Evolutionary conservation across 2,329 filamentous ascomycete genomes (phyloP).

Genomic region (Sarocladium oryzae): DNA sequence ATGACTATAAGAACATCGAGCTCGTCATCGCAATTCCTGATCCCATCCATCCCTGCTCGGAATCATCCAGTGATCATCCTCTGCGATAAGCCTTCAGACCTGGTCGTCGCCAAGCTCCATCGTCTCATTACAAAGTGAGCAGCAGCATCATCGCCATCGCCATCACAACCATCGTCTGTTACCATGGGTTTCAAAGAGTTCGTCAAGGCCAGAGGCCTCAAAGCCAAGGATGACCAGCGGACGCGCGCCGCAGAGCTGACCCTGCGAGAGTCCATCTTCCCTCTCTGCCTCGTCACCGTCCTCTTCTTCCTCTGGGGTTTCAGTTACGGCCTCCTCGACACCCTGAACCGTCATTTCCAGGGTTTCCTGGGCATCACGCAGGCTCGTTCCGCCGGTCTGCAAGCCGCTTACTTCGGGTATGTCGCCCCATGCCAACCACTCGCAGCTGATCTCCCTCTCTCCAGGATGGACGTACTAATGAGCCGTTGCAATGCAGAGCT

Average conservation of each 20-base stretch:
- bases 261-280: constrained; percentile 58
- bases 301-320: constrained; percentile 43
- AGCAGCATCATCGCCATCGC: too few relatives aligned
- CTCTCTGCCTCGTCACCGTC: constrained; percentile 49
- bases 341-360: constrained; percentile 46
- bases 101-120: too few relatives aligned
- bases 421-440: constrained; percentile 23
- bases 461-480: too few relatives aligned
- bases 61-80: too few relatives aligned
- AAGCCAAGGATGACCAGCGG: constrained; percentile 32
- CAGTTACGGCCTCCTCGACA: constrained; percentile 39
- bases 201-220: constrained; percentile 37
- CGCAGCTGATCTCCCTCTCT: constrained; percentile 13
- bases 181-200: constrained; percentile 39
- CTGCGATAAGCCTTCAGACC: too few relatives aligned
- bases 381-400: constrained; percentile 39
- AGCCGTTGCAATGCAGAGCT: constrained; percentile 32
- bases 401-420: constrained; percentile 51
- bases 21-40: neutral
- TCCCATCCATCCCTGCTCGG: too few relatives aligned
- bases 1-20: constrained; percentile 4
- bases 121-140: too few relatives aligned
- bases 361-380: constrained; percentile 36
- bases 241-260: constrained; percentile 51
- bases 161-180: too few relatives aligned